These are phyloP conservation scores for Parachaetomium inaequale DNA, from an alignment of 495 filamentous ascomycete genomes.

Conservation along the genomic window DNA sequence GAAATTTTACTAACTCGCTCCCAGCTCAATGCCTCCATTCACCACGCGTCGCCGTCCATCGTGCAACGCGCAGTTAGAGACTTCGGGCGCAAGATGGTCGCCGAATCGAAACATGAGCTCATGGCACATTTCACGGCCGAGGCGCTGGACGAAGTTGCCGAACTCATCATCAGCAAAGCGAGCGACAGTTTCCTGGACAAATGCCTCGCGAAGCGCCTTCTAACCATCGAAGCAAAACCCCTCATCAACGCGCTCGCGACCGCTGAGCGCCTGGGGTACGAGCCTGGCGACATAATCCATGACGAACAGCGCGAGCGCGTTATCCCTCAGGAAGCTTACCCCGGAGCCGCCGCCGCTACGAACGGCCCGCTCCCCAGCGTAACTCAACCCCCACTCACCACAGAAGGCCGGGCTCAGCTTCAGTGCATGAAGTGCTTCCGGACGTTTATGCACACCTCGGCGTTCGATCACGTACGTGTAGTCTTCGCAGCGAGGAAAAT, in stretches of 20 bases:
- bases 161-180: conserved; percentile 39
- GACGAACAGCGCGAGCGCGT: conserved; percentile 36
- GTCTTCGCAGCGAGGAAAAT: background rate
- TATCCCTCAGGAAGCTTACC: conserved; percentile 30
- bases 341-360: conserved; percentile 16
- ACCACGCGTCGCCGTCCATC: conserved; percentile 37
- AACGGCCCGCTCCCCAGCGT: conserved; percentile 10
- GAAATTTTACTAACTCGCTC: conserved; percentile 13
- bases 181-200: conserved; percentile 48
- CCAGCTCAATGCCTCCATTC: conserved; percentile 48
- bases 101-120: conserved; percentile 41
- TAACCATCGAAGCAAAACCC: conserved; percentile 46
- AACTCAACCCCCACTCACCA: conserved; percentile 9
- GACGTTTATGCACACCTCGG: conserved; percentile 30
- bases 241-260: conserved; percentile 49
- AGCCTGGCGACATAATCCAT: conserved; percentile 41
- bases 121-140: conserved; percentile 32
- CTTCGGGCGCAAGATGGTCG: conserved; percentile 45
- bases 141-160: conserved; percentile 42
- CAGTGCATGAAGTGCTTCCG: conserved; percentile 43
- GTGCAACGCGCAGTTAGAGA: conserved; percentile 43
- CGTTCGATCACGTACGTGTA: conserved; percentile 42
- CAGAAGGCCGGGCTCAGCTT: conserved; percentile 6
- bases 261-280: conserved; percentile 50
- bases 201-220: conserved; percentile 42